Evolutionary conservation across 306 rosid genomes (phyloP).

Genomic region (Vigna hirtella): DNA sequence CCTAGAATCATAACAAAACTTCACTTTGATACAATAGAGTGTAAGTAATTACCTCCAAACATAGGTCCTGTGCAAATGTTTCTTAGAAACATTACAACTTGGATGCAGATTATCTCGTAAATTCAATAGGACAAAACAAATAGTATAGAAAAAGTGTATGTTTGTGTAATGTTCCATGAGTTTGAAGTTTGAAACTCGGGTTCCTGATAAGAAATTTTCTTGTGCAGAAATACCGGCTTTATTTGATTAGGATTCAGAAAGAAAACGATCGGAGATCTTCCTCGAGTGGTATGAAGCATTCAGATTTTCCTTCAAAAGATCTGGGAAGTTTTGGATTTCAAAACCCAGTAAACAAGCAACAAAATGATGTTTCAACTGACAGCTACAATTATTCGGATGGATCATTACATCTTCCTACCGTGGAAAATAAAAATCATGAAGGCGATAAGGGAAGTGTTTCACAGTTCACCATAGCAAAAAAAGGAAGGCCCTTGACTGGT

Average conservation of each 20-base stretch:
- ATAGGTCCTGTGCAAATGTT: not conserved
- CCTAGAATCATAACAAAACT: not conserved
- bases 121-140: not conserved
- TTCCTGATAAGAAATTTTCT: slow-evolving; percentile 41
- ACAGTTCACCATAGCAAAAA: slow-evolving; percentile 52
- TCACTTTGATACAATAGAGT: slow-evolving; percentile 26
- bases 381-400: slow-evolving; percentile 57
- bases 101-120: not conserved
- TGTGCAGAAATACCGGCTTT: slow-evolving; percentile 93
- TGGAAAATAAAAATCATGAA: slow-evolving; percentile 54
- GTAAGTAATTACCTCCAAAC: slow-evolving; percentile 16
- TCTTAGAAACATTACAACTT: not conserved
- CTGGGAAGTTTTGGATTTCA: slow-evolving; percentile 58
- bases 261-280: slow-evolving; percentile 69
- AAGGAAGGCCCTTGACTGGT: slow-evolving; percentile 47
- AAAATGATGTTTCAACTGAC: slow-evolving; percentile 63
- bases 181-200: slow-evolving; percentile 28
- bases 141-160: not conserved
- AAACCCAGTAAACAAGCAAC: slow-evolving; percentile 55
- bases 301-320: slow-evolving; percentile 69
- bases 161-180: slow-evolving; percentile 21
- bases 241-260: slow-evolving; percentile 87
- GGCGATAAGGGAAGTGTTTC: slow-evolving; percentile 59
- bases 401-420: slow-evolving; percentile 50
- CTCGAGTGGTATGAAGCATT: slow-evolving; percentile 67